A percentile compares a stretch with the other conserved stretches of the same genome.
phyloP scores from a whole-genome alignment of 1,139 yeast genomes.

The Kodamaea alishanica region DNA sequence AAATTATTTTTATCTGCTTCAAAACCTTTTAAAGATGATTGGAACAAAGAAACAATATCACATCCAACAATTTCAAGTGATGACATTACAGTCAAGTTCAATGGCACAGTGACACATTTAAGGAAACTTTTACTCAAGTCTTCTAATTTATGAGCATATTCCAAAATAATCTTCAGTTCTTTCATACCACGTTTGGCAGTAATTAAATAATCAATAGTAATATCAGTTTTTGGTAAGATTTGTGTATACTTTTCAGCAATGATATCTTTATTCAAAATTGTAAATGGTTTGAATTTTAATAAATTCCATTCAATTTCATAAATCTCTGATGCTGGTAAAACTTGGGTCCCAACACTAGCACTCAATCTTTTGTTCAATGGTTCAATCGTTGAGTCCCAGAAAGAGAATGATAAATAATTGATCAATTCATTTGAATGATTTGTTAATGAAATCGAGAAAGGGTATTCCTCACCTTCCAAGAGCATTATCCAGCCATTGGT shows the following conservation, averaged over 20 bases:
- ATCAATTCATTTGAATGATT: constrained; percentile 57
- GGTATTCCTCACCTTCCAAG: constrained; percentile 69
- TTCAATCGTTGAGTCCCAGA: constrained; percentile 72
- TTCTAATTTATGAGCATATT: constrained; percentile 52
- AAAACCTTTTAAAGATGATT: constrained; percentile 23
- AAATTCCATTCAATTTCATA: constrained; percentile 75
- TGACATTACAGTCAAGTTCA: constrained; percentile 64
- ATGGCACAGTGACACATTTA: constrained; percentile 59
- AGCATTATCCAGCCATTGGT: constrained; percentile 70
- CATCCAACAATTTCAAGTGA: constrained; percentile 73
- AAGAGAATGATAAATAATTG: constrained; percentile 57
- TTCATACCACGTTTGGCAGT: constrained; percentile 73
- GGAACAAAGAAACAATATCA: constrained; percentile 57
- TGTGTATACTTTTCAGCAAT: constrained; percentile 31
- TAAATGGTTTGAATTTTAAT: constrained; percentile 55
- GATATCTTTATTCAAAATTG: constrained; percentile 37
- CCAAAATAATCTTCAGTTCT: constrained; percentile 61
- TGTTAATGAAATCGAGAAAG: constrained; percentile 49
- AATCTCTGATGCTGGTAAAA: constrained; percentile 55
- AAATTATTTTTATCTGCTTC: constrained; percentile 16
- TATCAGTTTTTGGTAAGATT: constrained; percentile 31
- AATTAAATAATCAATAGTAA: constrained; percentile 54
- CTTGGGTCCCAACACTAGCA: constrained; percentile 24
- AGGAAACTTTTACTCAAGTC: constrained; percentile 35
- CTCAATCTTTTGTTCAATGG: constrained; percentile 45